Conservation (phyloP, 2,329 filamentous ascomycete species). For the Aureobasidium melanogenum region DNA sequence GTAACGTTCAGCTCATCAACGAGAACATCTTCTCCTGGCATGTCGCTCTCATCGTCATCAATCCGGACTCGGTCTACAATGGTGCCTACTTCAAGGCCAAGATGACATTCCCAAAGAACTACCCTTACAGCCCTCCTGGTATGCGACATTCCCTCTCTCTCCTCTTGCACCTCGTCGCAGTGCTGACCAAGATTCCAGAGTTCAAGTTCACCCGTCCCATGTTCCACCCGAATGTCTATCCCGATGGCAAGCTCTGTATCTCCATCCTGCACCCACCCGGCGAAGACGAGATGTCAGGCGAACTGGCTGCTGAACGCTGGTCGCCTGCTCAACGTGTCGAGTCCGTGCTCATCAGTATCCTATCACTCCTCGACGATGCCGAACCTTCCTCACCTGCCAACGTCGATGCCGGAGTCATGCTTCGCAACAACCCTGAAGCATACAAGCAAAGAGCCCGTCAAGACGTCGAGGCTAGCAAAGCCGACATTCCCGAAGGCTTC, state of each 20-base stretch:
- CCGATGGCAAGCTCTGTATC: constrained; percentile 85
- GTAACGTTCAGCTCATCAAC: constrained; percentile 53
- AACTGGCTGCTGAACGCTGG: constrained; percentile 85
- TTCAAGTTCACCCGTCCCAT: constrained; percentile 78
- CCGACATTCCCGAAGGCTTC: constrained; percentile 70
- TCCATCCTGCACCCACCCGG: constrained; percentile 91
- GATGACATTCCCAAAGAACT: constrained; percentile 81
- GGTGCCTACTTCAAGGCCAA: constrained; percentile 88
- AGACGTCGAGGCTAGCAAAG: constrained; percentile 64
- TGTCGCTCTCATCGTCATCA: constrained; percentile 83
- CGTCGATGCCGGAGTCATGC: constrained; percentile 81
- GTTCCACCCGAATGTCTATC: constrained; percentile 89
- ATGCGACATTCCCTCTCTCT: constrained; percentile 19
- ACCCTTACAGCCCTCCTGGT: constrained; percentile 77
- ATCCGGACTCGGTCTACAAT: constrained; percentile 83
- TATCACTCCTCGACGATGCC: constrained; percentile 85
- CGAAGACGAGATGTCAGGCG: constrained; percentile 86
- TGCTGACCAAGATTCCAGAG: constrained; percentile 34
- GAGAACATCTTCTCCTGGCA: constrained; percentile 83
- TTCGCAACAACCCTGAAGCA: constrained; percentile 59
- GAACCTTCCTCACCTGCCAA: constrained; percentile 92
- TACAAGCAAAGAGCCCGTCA: constrained; percentile 64
- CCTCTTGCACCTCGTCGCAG: neutral
- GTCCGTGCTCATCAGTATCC: constrained; percentile 84
- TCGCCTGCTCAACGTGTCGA: constrained; percentile 89